A percentile compares a stretch with the other conserved stretches of the same genome.
These are phyloP conservation scores for Scutellaria minor DNA, from an alignment of 257 asterid genomes.

Conservation along the genomic window DNA sequence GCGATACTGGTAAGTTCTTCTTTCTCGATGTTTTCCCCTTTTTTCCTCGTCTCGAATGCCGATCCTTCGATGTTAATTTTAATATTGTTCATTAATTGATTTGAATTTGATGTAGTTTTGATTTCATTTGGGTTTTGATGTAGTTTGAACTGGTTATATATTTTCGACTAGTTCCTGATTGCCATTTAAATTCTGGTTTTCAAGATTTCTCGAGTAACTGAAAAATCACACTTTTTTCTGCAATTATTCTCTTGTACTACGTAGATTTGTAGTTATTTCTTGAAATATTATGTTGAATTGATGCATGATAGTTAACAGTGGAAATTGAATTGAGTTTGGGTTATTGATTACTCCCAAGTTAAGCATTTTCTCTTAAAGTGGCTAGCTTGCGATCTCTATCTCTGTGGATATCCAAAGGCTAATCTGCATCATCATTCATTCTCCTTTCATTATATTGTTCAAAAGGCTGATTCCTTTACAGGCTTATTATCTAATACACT, in stretches of 20 bases:
- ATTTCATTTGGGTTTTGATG: slow-evolving; percentile 20
- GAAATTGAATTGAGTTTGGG: background rate
- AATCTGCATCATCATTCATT: background rate
- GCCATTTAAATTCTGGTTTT: background rate
- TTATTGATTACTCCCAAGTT: background rate
- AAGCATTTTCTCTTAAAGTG: background rate
- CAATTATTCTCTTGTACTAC: background rate
- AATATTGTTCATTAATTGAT: background rate
- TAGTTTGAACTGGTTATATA: slow-evolving; percentile 16
- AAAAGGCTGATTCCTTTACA: no score
- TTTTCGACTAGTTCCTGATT: background rate
- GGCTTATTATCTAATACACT: background rate
- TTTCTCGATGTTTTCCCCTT: background rate
- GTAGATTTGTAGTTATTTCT: background rate
- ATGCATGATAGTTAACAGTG: background rate
- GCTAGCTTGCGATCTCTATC: background rate
- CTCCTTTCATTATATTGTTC: background rate
- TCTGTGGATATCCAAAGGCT: background rate
- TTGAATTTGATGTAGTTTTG: background rate
- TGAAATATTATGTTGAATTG: background rate
- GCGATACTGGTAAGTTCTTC: slow-evolving; percentile 75
- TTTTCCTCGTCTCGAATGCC: slow-evolving; percentile 12
- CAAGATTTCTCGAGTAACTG: slow-evolving; percentile 13
- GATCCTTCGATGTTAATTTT: slow-evolving; percentile 25
- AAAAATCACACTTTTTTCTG: background rate